Evolutionary conservation across 257 asterid genomes (phyloP).

Genomic region (Solanum medicagineum): DNA sequence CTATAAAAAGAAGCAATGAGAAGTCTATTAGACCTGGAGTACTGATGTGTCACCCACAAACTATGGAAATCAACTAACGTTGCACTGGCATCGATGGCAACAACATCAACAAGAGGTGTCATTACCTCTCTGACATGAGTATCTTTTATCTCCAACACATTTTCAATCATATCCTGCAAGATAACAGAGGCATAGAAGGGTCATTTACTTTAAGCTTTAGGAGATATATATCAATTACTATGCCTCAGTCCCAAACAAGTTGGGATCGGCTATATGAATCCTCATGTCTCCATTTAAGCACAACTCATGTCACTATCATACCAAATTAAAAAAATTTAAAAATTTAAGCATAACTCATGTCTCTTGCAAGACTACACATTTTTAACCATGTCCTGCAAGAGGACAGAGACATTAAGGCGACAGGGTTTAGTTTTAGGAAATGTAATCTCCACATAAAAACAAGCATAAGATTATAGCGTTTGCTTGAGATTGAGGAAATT

Average conservation of each 20-base stretch:
- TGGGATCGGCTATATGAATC: background rate
- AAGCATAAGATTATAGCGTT: background rate
- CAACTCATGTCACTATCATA: background rate
- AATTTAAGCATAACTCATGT: background rate
- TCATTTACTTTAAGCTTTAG: background rate
- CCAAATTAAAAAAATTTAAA: background rate
- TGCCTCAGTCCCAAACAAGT: background rate
- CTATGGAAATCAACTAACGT: conserved; percentile 85
- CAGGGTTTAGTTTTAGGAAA: background rate
- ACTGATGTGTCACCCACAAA: conserved; percentile 95
- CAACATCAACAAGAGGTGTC: conserved; percentile 98
- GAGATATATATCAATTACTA: background rate
- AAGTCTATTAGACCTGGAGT: conserved; percentile 60
- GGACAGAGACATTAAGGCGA: background rate
- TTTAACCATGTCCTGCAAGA: conserved; percentile 84
- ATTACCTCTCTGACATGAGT: conserved; percentile 98
- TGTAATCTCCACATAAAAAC: background rate
- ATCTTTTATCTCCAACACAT: conserved; percentile 93
- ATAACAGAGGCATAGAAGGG: conserved; percentile 1
- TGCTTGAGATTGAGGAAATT: background rate
- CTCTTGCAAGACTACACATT: conserved; percentile 30
- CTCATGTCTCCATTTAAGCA: background rate
- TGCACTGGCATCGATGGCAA: conserved; percentile 89
- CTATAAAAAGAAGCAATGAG: background rate
- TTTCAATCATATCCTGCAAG: conserved; percentile 95